These are phyloP conservation scores for Ensete glaucum DNA, from an alignment of 176 grass and related monocot genomes.

Conservation along the genomic window DNA sequence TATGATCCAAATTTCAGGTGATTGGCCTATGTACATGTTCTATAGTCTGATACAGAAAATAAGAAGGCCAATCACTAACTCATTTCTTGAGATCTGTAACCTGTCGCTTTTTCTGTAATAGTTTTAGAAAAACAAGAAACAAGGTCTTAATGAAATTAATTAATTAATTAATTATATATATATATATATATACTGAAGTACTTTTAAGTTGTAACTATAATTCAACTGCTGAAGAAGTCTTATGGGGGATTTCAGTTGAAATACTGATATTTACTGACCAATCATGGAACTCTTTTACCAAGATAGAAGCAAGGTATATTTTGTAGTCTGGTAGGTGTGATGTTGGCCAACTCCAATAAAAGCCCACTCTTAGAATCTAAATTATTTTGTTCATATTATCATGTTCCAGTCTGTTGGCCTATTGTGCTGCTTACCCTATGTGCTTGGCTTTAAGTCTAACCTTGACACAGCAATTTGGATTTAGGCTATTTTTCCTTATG, in stretches of 20 bases:
- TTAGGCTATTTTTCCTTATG: neutral
- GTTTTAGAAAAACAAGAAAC: neutral
- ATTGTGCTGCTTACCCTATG: neutral
- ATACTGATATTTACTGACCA: neutral
- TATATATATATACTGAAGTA: too few relatives aligned
- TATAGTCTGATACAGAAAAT: too few relatives aligned
- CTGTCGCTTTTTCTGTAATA: too few relatives aligned
- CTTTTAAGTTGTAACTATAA: too few relatives aligned
- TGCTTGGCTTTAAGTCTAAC: neutral
- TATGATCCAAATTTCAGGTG: neutral
- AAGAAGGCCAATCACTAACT: too few relatives aligned
- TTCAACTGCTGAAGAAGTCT: too few relatives aligned
- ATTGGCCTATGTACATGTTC: too few relatives aligned
- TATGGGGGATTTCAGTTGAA: neutral
- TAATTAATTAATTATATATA: too few relatives aligned
- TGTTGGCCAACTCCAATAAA: neutral
- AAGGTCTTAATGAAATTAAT: neutral
- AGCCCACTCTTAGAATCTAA: neutral
- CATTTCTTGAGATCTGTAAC: too few relatives aligned
- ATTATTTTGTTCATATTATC: neutral
- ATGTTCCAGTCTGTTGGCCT: neutral
- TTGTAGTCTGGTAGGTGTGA: neutral
- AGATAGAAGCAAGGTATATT: neutral
- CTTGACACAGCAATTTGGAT: neutral
- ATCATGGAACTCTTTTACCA: neutral